phyloP scores from a whole-genome alignment of 192 early-diverging fungal species.

The Coemansia guatemalensis region DNA sequence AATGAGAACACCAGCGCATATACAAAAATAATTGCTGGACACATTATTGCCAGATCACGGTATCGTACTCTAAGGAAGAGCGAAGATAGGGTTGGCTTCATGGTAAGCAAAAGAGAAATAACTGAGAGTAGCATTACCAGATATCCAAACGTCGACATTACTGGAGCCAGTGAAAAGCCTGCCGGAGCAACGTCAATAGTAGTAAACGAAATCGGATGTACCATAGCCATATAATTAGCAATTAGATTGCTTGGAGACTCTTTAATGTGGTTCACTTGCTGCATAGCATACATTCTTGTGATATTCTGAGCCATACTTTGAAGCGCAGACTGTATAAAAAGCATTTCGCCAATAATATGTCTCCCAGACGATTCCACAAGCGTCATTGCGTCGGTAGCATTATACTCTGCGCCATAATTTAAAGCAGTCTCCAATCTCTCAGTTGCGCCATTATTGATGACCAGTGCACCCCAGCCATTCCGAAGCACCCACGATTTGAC shows the following conservation, averaged over 20 bases:
- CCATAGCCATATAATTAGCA: not conserved
- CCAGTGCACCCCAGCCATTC: slow-evolving; percentile 34
- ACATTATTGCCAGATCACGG: slow-evolving; percentile 20
- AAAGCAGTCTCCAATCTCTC: slow-evolving; percentile 11
- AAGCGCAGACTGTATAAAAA: slow-evolving; percentile 9
- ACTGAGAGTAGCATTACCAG: slow-evolving; percentile 18
- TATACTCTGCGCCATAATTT: slow-evolving; percentile 3
- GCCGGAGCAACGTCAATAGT: slow-evolving; percentile 22
- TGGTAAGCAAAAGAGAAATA: slow-evolving; percentile 18
- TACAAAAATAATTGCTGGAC: not conserved
- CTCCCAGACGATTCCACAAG: slow-evolving; percentile 15
- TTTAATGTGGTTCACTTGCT: not conserved
- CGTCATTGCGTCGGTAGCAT: slow-evolving; percentile 11
- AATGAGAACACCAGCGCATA: slow-evolving; percentile 15
- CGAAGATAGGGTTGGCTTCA: slow-evolving; percentile 26
- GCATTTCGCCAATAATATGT: slow-evolving; percentile 8
- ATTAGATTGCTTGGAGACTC: not conserved
- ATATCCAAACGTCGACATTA: slow-evolving; percentile 17
- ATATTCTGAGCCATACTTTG: not conserved
- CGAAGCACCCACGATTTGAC: slow-evolving; percentile 15
- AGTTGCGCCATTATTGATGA: slow-evolving; percentile 20
- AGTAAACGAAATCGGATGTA: slow-evolving; percentile 8
- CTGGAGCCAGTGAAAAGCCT: slow-evolving; percentile 18
- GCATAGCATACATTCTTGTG: not conserved
- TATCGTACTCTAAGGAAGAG: slow-evolving; percentile 22